Percentiles rank a stretch among this genome's conserved stretches.
Conservation (phyloP, 179 eudicot species). For the Dionaea muscipula region DNA sequence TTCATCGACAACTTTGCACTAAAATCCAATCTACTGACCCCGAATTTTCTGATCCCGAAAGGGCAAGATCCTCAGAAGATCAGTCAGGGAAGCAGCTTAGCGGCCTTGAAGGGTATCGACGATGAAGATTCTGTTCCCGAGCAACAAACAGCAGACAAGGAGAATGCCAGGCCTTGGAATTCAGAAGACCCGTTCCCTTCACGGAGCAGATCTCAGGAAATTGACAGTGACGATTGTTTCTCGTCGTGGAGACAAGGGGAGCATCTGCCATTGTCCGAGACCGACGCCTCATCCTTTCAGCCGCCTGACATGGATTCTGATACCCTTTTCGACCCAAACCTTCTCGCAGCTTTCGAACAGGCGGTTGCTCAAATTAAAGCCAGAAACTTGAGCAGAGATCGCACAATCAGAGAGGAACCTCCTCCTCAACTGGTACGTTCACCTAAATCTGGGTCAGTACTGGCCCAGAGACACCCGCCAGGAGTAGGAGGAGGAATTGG, state of each 20-base stretch:
- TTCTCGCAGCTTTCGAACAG: constrained; percentile 48
- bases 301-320: constrained; percentile 55
- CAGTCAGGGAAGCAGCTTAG: constrained; percentile 12
- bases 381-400: constrained; percentile 11
- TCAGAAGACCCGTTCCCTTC: constrained; percentile 5
- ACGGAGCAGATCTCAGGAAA: not conserved
- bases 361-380: constrained; percentile 40
- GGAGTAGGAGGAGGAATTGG: no score
- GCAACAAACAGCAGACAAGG: constrained; percentile 32
- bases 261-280: constrained; percentile 21
- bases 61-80: constrained; percentile 18
- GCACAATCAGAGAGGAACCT: constrained; percentile 17
- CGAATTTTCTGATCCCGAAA: constrained; percentile 3
- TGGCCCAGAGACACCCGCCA: constrained; percentile 60
- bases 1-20: constrained; percentile 24
- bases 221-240: not conserved
- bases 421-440: constrained; percentile 32
- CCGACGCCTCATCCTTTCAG: constrained; percentile 32
- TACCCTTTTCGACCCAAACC: constrained; percentile 64
- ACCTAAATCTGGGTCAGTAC: constrained; percentile 25
- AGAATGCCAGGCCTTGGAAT: constrained; percentile 29
- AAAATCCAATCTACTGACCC: constrained; percentile 22
- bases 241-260: constrained; percentile 1
- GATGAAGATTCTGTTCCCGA: constrained; percentile 23
- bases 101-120: constrained; percentile 44